phyloP scores from a whole-genome alignment of 169 alveolate genomes.

The Eimeria praecox region DNA sequence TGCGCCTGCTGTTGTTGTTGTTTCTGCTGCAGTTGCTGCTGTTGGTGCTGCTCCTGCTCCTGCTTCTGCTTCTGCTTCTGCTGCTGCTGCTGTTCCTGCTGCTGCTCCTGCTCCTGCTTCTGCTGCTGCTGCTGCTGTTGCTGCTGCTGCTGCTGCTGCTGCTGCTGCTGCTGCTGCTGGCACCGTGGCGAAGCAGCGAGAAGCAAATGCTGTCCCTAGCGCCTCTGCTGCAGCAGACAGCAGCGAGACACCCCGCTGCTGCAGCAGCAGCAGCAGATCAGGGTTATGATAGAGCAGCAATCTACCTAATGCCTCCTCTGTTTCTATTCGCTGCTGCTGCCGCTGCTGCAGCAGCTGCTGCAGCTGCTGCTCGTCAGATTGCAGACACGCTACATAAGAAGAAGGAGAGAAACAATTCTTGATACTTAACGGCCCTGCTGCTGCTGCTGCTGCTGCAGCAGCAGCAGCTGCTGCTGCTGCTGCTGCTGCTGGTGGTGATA shows the following conservation, averaged over 20 bases:
- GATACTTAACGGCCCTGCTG: constrained; percentile 26
- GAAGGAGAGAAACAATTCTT: neutral
- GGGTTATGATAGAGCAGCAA: constrained; percentile 8
- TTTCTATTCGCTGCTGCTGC: constrained; percentile 45
- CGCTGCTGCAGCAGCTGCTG: constrained; percentile 66
- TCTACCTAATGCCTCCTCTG: neutral
- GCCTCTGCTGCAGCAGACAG: constrained; percentile 14
- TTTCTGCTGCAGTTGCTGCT: too few relatives aligned
- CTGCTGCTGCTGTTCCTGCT: neutral
- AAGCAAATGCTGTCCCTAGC: constrained; percentile 40
- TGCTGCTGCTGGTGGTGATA: constrained; percentile 48
- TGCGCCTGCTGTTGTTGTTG: too few relatives aligned
- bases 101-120: neutral
- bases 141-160: constrained; percentile 46
- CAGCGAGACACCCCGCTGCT: constrained; percentile 27
- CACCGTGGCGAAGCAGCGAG: neutral
- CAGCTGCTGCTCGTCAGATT: constrained; percentile 59
- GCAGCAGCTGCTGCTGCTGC: constrained; percentile 45
- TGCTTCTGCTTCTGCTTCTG: too few relatives aligned
- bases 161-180: constrained; percentile 1
- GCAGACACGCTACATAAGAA: constrained; percentile 3
- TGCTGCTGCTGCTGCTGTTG: neutral
- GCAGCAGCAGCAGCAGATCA: constrained; percentile 13
- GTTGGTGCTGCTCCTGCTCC: neutral
- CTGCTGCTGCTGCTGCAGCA: constrained; percentile 65